Base-by-base conservation (phyloP, 2,329 filamentous ascomycete species). In the Pseudogymnoascus sp. region DNA sequence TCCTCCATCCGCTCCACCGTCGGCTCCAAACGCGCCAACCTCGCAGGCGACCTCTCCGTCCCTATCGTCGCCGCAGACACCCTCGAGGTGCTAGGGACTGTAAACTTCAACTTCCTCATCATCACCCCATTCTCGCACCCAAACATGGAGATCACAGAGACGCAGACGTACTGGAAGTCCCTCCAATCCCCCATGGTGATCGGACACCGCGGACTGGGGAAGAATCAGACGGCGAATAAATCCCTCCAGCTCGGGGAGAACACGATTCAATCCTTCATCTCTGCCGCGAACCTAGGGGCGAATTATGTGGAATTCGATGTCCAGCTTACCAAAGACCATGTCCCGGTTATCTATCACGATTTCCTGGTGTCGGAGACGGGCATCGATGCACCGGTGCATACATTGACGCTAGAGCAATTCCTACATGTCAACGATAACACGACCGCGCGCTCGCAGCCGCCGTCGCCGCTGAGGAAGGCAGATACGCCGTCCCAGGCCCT, bases 311-410 rank as follows among this genome's bases (percentile, higher is more conserved):
- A 88, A 69, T 87, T 89, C 71, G 95, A 99, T 73, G 95, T 99
- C 0, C 95, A 99, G 74, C 80, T 99, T 40, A 99, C 95, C n/a
- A 99, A 99, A 73, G 95, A 99, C 73, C 92, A 96, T 71, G 92
- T 99, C 1, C 95, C 95, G 0, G 93, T 99, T 68, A 96, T 99
- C 71, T 99, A 99, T 73, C 95, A 99, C 73, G 95, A 99, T 75
- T 99, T 99, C 72, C 81, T 97, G 12, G 95, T 99, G 74, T 96
- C 92, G 73, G 95, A 99, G 77, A 97, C 95, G 0, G 95, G 96
- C 8, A 95, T 97, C 62, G 95, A 99, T 72, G 95, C 95, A 0
- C 95, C 95, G 0, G 93, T 99, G 1, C 95, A 99, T 73, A 96
- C 91, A 0, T 80, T 99, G 67, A 99, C 95, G 0, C 78, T 97